Percentiles rank a stretch among this genome's conserved stretches.
Conservation (phyloP, 1,284 basidiomycete genomes). For the Salmacisia buchloeana region DNA sequence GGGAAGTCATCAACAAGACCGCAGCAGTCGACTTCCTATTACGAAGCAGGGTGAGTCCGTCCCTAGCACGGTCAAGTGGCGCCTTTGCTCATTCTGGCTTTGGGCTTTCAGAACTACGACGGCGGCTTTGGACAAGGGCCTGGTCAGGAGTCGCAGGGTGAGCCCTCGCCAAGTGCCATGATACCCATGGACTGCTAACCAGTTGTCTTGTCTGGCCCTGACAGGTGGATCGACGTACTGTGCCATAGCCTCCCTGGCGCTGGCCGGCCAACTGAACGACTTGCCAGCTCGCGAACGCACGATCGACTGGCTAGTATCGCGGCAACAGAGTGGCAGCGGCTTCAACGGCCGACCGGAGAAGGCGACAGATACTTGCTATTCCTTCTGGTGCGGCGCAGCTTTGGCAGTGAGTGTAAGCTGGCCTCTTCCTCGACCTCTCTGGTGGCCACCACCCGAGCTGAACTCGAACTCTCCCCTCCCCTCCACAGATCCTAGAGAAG, state of each 20-base stretch:
- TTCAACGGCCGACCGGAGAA: conserved; percentile 36
- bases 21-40: conserved; percentile 62
- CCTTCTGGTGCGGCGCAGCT: conserved; percentile 47
- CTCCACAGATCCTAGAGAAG: conserved; percentile 18
- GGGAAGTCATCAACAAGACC: conserved; percentile 65
- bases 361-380: conserved; percentile 43
- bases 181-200: background rate
- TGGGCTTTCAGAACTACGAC: conserved; percentile 69
- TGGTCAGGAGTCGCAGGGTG: conserved; percentile 76
- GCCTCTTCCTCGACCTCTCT: too few relatives aligned
- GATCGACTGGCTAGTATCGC: conserved; percentile 16
- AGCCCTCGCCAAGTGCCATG: conserved; percentile 14
- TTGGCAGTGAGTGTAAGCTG: conserved; percentile 14
- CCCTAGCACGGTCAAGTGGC: background rate
- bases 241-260: conserved; percentile 68
- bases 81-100: background rate
- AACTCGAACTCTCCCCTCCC: background rate
- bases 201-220: background rate
- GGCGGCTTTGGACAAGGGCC: conserved; percentile 83
- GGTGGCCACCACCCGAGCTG: too few relatives aligned
- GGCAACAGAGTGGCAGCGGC: conserved; percentile 20
- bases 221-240: conserved; percentile 89
- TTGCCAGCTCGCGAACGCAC: background rate
- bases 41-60: conserved; percentile 20
- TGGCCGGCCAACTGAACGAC: conserved; percentile 49